phyloP scores from a whole-genome alignment of 768 basidiomycete genomes.

The Guyanaporus albipodus region DNA sequence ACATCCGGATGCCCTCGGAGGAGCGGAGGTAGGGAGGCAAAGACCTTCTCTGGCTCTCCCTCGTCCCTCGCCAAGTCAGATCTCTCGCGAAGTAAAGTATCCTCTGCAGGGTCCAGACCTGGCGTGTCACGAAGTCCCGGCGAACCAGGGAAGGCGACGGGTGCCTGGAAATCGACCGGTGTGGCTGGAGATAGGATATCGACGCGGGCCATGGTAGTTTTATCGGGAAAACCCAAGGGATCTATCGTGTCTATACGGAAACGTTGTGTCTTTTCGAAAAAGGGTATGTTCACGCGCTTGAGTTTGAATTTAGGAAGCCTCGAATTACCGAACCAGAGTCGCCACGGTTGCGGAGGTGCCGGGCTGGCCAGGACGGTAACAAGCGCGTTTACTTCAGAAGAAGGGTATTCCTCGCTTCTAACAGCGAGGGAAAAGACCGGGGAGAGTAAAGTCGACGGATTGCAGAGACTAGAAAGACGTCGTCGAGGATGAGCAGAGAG shows the following conservation, averaged over 20 bases:
- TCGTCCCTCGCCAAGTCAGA: constrained; percentile 40
- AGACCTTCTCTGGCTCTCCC: constrained; percentile 42
- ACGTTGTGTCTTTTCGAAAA: constrained; percentile 24
- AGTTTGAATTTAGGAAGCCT: constrained; percentile 34
- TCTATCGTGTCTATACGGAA: constrained; percentile 26
- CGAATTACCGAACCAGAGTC: constrained; percentile 70
- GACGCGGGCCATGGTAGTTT: constrained; percentile 53
- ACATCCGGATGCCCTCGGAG: constrained; percentile 64
- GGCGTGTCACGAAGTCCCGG: constrained; percentile 24
- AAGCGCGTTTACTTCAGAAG: constrained; percentile 48
- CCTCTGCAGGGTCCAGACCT: constrained; percentile 5
- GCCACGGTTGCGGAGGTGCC: constrained; percentile 65
- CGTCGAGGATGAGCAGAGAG: constrained; percentile 20
- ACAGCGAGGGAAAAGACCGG: constrained; percentile 57
- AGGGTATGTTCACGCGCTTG: constrained; percentile 23
- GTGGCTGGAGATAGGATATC: constrained; percentile 40
- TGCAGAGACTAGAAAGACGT: constrained; percentile 33
- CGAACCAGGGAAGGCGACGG: constrained; percentile 29
- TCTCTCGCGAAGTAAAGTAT: constrained; percentile 38
- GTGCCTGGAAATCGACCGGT: constrained; percentile 27
- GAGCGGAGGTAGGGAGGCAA: constrained; percentile 65
- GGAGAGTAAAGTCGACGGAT: constrained; percentile 13
- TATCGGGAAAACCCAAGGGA: constrained; percentile 17
- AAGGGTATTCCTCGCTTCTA: constrained; percentile 66
- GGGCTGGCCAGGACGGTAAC: constrained; percentile 58